Evolutionary conservation across 208 protist genomes (phyloP), one percentile per base, ranked within the genome.

Genomic region (Borovskyia barvae): DNA sequence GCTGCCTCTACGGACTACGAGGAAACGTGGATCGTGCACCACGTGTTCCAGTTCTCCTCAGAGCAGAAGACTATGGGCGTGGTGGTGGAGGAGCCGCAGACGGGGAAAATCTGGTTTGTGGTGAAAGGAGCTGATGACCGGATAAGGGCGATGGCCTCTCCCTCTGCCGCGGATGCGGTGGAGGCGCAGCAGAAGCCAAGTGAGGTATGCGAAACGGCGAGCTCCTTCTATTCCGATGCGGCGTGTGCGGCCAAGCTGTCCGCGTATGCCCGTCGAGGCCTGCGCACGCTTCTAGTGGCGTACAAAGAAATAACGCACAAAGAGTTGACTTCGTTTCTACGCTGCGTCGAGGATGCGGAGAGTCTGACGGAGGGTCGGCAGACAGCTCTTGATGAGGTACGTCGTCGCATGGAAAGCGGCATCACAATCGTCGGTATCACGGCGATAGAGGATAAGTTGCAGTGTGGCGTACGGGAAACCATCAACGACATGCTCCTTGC

Each of bases 391-490:
- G 52, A 82, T 17, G 42, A 60, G 19, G 28, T 93, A 50, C 85
- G 82, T 2, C 25, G 29, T 28, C 15, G 62, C 20, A 94, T 99
- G 64, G 93, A 98, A 69, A 65, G 30, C 1, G 64, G 84, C 29
- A 55, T 99, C 8, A 25, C 57, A 3, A 72, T 98, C 14, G 22
- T 97, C 9, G 98, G 98, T 49, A 88, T 93, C 32, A 97, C 97
- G 0, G 98, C 94, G 0, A 98, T 99, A 22, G 98, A 99, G 63
- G 97, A 99, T 73, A 96, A 95, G 66, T 72, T 99, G 28, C 98
- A 99, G 79, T 85, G 97, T 3, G 76, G 75, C 40, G 98, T 99
- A 22, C 72, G 88, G 15, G 82, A 85, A 49, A 97, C 93, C 17
- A 91, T 98, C 14, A 39, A 60, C 28, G 70, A 72, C 49, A 69